These are phyloP conservation scores for Serpula lacrymans DNA, from an alignment of 768 basidiomycete species.

Conservation along the genomic window DNA sequence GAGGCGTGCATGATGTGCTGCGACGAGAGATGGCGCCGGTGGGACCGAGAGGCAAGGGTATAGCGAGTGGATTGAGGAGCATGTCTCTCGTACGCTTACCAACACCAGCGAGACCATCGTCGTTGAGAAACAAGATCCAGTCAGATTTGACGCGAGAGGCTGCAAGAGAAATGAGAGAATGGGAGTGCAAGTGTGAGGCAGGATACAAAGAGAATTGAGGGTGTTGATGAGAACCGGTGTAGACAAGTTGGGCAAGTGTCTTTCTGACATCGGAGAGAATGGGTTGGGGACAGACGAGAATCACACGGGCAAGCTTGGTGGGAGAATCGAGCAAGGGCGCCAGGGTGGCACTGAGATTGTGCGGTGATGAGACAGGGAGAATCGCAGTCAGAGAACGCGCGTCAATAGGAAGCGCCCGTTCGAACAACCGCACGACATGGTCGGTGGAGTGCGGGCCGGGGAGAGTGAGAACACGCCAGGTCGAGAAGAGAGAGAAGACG, in stretches of 20 bases:
- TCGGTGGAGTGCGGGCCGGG: too few relatives aligned
- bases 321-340: conserved; percentile 35
- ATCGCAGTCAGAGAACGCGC: conserved; percentile 42
- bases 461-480: too few relatives aligned
- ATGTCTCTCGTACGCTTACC: conserved; percentile 28
- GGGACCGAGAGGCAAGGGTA: conserved; percentile 40
- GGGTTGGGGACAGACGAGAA: conserved; percentile 43
- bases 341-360: conserved; percentile 33
- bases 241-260: conserved; percentile 31
- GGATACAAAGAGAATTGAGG: conserved; percentile 42
- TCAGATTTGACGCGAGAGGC: conserved; percentile 40
- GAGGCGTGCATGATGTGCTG: conserved; percentile 29
- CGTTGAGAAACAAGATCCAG: conserved; percentile 52
- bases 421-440: too few relatives aligned
- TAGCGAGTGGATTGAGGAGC: conserved; percentile 41
- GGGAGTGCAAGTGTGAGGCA: conserved; percentile 20
- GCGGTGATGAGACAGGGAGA: conserved; percentile 45
- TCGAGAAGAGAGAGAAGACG: too few relatives aligned
- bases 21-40: conserved; percentile 25
- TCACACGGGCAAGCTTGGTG: conserved; percentile 38
- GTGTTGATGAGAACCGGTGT: conserved; percentile 25
- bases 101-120: conserved; percentile 37
- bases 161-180: conserved; percentile 29
- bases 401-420: conserved; percentile 14
- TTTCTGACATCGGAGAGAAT: conserved; percentile 33